These are phyloP conservation scores for Rhexocercosporidium sp. DNA, from an alignment of 2,329 filamentous ascomycete genomes.

Conservation along the genomic window DNA sequence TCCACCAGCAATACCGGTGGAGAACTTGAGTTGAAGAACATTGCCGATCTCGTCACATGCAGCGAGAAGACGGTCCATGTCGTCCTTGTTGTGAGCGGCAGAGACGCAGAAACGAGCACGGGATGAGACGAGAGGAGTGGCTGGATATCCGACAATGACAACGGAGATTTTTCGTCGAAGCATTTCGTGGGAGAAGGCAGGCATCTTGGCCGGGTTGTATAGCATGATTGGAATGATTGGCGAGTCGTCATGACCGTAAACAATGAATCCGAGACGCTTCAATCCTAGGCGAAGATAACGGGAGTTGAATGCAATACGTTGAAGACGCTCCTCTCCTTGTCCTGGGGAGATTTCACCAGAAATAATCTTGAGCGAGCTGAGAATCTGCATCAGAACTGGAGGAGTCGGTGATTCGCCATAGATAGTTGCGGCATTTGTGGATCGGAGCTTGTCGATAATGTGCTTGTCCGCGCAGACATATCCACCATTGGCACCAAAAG, in stretches of 20 bases:
- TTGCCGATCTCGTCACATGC: slow-evolving; percentile 95
- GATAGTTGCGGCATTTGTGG: slow-evolving; percentile 83
- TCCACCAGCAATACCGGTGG: slow-evolving; percentile 92
- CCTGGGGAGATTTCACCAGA: slow-evolving; percentile 85
- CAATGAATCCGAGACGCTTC: slow-evolving; percentile 95
- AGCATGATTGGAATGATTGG: slow-evolving; percentile 94
- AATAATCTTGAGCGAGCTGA: slow-evolving; percentile 85
- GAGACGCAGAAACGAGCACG: slow-evolving; percentile 96
- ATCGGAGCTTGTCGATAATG: slow-evolving; percentile 90
- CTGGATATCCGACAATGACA: slow-evolving; percentile 96
- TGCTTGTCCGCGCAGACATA: slow-evolving; percentile 89
- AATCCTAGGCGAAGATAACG: slow-evolving; percentile 96
- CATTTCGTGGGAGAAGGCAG: slow-evolving; percentile 98
- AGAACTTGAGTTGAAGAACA: slow-evolving; percentile 93
- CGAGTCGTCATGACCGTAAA: slow-evolving; percentile 97
- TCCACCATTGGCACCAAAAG: slow-evolving; percentile 96
- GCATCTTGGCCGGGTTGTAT: slow-evolving; percentile 99
- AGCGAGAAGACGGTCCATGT: slow-evolving; percentile 85
- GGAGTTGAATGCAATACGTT: slow-evolving; percentile 97
- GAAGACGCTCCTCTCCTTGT: slow-evolving; percentile 93
- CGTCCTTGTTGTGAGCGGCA: slow-evolving; percentile 96
- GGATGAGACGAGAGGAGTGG: slow-evolving; percentile 92
- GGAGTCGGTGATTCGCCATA: slow-evolving; percentile 89
- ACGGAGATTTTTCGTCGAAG: slow-evolving; percentile 96
- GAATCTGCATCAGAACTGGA: slow-evolving; percentile 88